Percentiles rank a stretch among this genome's conserved stretches.
These are phyloP conservation scores for Neurospora sp. DNA, from an alignment of 495 filamentous ascomycete species.

Conservation along the genomic window DNA sequence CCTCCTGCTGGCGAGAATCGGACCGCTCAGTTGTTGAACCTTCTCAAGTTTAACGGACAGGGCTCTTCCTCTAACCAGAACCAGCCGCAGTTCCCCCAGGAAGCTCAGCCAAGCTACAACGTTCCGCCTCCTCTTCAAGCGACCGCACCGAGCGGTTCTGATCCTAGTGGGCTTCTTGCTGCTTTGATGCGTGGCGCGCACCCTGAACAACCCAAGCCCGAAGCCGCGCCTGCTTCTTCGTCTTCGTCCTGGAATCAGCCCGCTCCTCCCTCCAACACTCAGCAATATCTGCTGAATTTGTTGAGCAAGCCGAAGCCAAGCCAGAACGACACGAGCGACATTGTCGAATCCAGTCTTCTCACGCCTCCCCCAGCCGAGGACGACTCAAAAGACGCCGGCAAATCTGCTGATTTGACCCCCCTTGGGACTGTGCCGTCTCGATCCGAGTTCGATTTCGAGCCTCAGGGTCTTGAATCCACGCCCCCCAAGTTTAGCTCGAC, in stretches of 20 bases:
- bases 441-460: slow-evolving; percentile 29
- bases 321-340: slow-evolving; percentile 36
- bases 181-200: slow-evolving; percentile 43
- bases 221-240: slow-evolving; percentile 18
- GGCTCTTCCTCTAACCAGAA: slow-evolving; percentile 10
- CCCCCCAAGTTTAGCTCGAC: slow-evolving; percentile 28
- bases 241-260: slow-evolving; percentile 27
- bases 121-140: slow-evolving; percentile 31
- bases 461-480: slow-evolving; percentile 24
- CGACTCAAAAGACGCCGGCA: slow-evolving; percentile 8
- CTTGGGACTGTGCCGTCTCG: slow-evolving; percentile 18
- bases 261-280: slow-evolving; percentile 36
- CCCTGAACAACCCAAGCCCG: slow-evolving; percentile 28
- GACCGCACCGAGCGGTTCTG: slow-evolving; percentile 34
- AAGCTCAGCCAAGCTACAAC: not conserved
- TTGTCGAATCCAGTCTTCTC: slow-evolving; percentile 28
- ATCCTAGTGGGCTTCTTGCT: slow-evolving; percentile 42
- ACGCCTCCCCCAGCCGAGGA: slow-evolving; percentile 30
- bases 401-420: slow-evolving; percentile 19
- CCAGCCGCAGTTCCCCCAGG: slow-evolving; percentile 1
- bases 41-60: slow-evolving; percentile 75
- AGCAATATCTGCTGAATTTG: slow-evolving; percentile 42
- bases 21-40: slow-evolving; percentile 67
- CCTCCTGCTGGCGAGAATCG: slow-evolving; percentile 35
- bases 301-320: slow-evolving; percentile 44